phyloP scores from a whole-genome alignment of 2,329 filamentous ascomycete genomes.

The Claviceps digitariae region DNA sequence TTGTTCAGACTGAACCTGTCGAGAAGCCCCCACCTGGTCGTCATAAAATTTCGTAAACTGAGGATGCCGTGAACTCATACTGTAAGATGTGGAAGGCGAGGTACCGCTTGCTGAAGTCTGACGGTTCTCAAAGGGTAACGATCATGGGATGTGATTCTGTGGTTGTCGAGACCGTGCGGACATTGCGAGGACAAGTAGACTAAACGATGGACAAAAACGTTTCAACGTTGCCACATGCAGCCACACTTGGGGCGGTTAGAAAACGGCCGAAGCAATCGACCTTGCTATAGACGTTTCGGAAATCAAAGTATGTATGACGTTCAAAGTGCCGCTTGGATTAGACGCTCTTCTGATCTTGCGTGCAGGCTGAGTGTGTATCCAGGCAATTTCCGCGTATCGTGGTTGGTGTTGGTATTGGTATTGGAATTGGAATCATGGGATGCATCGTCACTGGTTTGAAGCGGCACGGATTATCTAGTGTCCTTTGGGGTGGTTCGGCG shows the following conservation, averaged over 20 bases:
- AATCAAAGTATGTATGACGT: neutral
- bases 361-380: neutral
- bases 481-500: neutral
- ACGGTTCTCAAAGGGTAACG: slow-evolving; percentile 9
- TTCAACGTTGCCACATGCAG: neutral
- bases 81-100: slow-evolving; percentile 10
- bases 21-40: slow-evolving; percentile 20
- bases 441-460: slow-evolving; percentile 3
- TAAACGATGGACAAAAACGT: neutral
- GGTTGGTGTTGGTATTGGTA: neutral
- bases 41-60: slow-evolving; percentile 23
- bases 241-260: neutral
- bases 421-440: neutral
- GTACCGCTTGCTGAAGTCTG: neutral
- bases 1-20: slow-evolving; percentile 16
- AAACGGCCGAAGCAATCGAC: neutral
- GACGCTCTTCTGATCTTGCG: neutral
- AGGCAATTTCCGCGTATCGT: neutral
- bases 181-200: slow-evolving; percentile 8
- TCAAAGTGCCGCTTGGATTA: neutral
- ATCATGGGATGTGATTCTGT: slow-evolving; percentile 3
- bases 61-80: slow-evolving; percentile 21
- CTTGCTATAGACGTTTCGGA: neutral
- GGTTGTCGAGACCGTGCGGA: slow-evolving; percentile 7
- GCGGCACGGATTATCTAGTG: slow-evolving; percentile 8